phyloP scores from a whole-genome alignment of 1,284 basidiomycete species.

The Microbotryum silenes-acaulis region DNA sequence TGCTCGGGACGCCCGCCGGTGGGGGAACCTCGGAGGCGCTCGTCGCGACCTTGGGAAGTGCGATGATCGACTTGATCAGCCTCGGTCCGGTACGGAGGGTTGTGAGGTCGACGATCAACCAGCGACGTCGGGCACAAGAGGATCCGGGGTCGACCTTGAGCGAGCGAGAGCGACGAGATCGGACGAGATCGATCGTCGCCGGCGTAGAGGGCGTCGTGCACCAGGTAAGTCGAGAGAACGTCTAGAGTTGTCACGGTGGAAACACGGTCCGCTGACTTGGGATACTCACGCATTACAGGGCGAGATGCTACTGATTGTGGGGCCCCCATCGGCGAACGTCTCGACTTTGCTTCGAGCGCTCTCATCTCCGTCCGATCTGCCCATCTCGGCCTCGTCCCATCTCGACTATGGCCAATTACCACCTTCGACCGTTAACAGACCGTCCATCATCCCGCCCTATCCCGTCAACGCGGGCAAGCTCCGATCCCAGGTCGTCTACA shows the following conservation, averaged over 20 bases:
- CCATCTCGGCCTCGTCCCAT: conserved; percentile 20
- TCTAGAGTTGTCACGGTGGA: too few relatives aligned
- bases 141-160: neutral
- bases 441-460: conserved; percentile 46
- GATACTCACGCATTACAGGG: conserved; percentile 36
- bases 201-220: conserved; percentile 26
- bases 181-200: conserved; percentile 11
- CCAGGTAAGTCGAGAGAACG: conserved; percentile 14
- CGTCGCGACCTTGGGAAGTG: conserved; percentile 11
- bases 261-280: too few relatives aligned
- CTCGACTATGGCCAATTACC: conserved; percentile 33
- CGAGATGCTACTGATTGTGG: conserved; percentile 51
- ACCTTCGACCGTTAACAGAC: conserved; percentile 14
- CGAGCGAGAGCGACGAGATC: neutral
- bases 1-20: neutral
- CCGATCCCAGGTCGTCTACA: conserved; percentile 60
- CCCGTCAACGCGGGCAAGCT: conserved; percentile 37
- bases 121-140: neutral
- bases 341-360: conserved; percentile 41
- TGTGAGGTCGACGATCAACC: neutral
- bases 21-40: conserved; percentile 19
- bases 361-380: conserved; percentile 30
- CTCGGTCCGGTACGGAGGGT: conserved; percentile 16
- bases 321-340: conserved; percentile 42
- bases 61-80: conserved; percentile 12